A percentile compares a stretch with the other conserved stretches of the same genome.
These are phyloP conservation scores for Guyanaporus albipodus DNA, from an alignment of 768 basidiomycete genomes.

Conservation along the genomic window DNA sequence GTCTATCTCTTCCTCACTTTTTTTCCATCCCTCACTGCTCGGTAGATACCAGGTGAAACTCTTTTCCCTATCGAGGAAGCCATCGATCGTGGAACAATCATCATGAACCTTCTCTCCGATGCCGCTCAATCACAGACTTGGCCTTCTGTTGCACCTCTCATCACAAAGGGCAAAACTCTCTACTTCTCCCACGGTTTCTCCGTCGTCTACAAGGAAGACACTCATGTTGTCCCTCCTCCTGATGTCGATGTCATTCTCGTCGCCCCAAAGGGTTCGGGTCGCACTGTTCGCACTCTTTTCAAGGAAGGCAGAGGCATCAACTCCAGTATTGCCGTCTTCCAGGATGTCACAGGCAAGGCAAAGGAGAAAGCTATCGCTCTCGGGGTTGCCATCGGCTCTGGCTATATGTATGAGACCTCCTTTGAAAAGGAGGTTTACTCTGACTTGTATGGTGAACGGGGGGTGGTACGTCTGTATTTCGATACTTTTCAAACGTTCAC, in stretches of 20 bases:
- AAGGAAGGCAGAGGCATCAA: conserved; percentile 99
- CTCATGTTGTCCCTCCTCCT: conserved; percentile 83
- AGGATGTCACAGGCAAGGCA: conserved; percentile 97
- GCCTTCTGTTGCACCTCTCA: conserved; percentile 83
- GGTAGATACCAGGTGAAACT: conserved; percentile 89
- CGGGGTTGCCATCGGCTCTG: conserved; percentile 92
- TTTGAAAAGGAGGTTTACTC: conserved; percentile 99
- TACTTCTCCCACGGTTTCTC: conserved; percentile 99
- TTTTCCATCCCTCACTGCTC: not conserved
- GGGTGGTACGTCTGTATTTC: conserved; percentile 68
- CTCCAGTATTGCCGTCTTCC: conserved; percentile 91
- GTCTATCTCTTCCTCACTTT: conserved; percentile 19
- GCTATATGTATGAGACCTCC: conserved; percentile 98
- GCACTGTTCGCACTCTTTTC: conserved; percentile 99
- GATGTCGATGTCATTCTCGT: conserved; percentile 99
- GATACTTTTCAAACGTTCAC: not conserved
- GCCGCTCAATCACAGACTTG: conserved; percentile 99
- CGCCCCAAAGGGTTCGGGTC: conserved; percentile 97
- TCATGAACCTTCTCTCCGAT: conserved; percentile 99
- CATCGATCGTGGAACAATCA: conserved; percentile 91
- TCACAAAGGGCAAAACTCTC: conserved; percentile 99
- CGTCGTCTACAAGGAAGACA: conserved; percentile 96
- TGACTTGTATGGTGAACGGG: conserved; percentile 98
- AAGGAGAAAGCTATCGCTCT: conserved; percentile 95
- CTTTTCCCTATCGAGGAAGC: conserved; percentile 99